phyloP scores from a whole-genome alignment of 192 early-diverging fungal species.

The Diversispora eburnea region DNA sequence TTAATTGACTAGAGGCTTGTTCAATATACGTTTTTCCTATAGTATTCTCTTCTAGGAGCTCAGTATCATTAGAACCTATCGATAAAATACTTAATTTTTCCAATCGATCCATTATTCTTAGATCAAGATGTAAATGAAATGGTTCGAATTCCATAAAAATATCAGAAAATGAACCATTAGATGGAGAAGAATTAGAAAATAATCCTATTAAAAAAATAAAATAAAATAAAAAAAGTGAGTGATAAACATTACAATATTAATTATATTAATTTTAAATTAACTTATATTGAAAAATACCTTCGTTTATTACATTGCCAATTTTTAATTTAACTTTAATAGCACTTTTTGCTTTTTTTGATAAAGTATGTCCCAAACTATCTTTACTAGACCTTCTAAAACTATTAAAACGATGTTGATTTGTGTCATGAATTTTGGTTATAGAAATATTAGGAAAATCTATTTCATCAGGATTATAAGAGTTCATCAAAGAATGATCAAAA shows the following conservation, averaged over 20 bases:
- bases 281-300: not conserved
- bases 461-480: slow-evolving; percentile 9
- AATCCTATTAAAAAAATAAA: not conserved
- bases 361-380: not conserved
- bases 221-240: not conserved
- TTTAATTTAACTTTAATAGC: slow-evolving; percentile 5
- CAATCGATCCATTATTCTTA: slow-evolving; percentile 43
- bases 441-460: slow-evolving; percentile 9
- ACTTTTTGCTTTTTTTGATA: not conserved
- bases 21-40: not conserved
- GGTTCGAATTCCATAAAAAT: slow-evolving; percentile 46
- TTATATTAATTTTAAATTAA: not conserved
- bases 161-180: slow-evolving; percentile 29
- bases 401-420: not conserved
- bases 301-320: not conserved
- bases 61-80: slow-evolving; percentile 2
- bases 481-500: slow-evolving; percentile 5
- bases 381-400: not conserved
- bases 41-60: not conserved
- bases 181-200: not conserved
- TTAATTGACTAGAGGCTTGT: slow-evolving; percentile 30
- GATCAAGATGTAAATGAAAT: slow-evolving; percentile 46
- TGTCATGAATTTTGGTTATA: not conserved
- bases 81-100: slow-evolving; percentile 40
- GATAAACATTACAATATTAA: not conserved